Base-by-base conservation (phyloP, 2,329 filamentous ascomycete genomes). In the Chaetothyriales sp. region DNA sequence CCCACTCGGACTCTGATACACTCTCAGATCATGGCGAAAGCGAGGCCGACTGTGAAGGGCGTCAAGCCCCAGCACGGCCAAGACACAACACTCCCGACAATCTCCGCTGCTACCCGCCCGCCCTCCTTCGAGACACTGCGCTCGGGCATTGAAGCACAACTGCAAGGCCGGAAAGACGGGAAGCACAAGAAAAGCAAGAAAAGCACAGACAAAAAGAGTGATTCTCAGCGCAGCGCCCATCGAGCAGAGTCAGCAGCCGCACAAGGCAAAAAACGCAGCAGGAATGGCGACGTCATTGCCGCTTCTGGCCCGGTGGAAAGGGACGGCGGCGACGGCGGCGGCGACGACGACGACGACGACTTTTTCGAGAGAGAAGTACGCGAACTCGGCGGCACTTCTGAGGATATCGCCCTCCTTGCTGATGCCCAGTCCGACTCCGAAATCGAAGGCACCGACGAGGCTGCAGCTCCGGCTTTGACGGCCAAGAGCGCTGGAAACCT, bases 381-480 rank as follows among this genome's bases (percentile, higher is more conserved):
- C 54, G 67, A 67, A 4, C 66, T 75, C 49, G 73, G 73, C 29
- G 73, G 73, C 47, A 73, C 68, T n/a, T 65, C 73, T 57, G 73
- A 75, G 49, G 71, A 75, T 56, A 62, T 73, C 51, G 67, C 73
- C 46, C 60, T 75, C 20, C 60, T 75, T 53, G 70, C 66, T 19
- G 69, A 63, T 49, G 63, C 69, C 18, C 65, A 68, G 45, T 74
- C 72, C 0, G 72, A 71, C 45, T 72, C 70, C 13, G 72, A 75
- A 57, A 61, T 71, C 13, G 72, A 74, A 59, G 68, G 57, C 9
- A 44, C 28, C 29, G 49, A 47, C 6, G 10, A 18, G 18, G 43
- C 47, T 18, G 45, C 46, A 6, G 13, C 29, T 18, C 46, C 50
- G 37, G 22, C 22, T 6, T 25, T 25, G 22, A 25, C 22, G 22